These are phyloP conservation scores for Vitis cinerea DNA, from an alignment of 164 flowering plant species.

Conservation along the genomic window DNA sequence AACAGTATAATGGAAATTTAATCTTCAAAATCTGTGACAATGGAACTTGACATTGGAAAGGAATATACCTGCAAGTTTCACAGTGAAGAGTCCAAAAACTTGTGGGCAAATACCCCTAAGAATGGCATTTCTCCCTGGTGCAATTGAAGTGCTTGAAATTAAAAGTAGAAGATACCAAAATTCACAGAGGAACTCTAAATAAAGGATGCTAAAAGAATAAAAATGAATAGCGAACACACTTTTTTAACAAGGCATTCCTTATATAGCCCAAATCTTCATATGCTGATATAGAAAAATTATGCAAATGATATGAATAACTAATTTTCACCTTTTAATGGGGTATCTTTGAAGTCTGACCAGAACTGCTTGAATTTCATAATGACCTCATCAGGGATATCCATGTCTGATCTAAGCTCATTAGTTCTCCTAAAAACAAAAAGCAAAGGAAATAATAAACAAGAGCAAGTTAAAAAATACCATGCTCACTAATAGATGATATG, in stretches of 20 bases:
- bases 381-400: conserved; percentile 69
- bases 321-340: conserved; percentile 72
- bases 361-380: conserved; percentile 67
- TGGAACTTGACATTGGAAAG: background rate
- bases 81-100: conserved; percentile 94
- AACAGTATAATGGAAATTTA: background rate
- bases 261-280: background rate
- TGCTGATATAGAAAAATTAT: background rate
- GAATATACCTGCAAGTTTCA: conserved; percentile 84
- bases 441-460: background rate
- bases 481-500: background rate
- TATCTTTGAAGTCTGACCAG: conserved; percentile 69
- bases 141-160: conserved; percentile 7
- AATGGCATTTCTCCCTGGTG: conserved; percentile 87
- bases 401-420: conserved; percentile 77
- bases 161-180: conserved; percentile 1
- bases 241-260: background rate
- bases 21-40: too few species aligned
- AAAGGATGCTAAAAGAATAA: background rate
- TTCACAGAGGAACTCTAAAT: too few species aligned
- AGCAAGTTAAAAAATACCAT: background rate
- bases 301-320: background rate
- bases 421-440: conserved; percentile 53
- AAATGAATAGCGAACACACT: background rate
- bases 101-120: conserved; percentile 92